Evolutionary conservation across 2,329 filamentous ascomycete species (phyloP).

Genomic region (Penicillium sp.): DNA sequence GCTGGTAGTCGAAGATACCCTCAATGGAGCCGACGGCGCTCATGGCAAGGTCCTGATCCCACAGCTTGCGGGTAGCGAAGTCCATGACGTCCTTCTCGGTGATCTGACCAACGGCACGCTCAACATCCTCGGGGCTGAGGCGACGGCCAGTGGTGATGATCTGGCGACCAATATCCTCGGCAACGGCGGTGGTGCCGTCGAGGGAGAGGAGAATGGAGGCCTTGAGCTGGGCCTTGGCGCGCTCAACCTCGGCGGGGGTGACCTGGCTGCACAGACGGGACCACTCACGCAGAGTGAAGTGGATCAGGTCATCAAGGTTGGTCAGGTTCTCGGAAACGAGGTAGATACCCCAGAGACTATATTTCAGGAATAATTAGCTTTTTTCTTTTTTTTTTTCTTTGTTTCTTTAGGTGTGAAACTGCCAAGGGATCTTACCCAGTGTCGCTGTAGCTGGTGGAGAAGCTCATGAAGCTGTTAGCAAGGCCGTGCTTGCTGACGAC

Average conservation of each 20-base stretch:
- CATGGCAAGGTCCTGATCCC: constrained; percentile 95
- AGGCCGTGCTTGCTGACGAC: constrained; percentile 93
- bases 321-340: constrained; percentile 88
- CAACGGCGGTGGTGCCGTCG: constrained; percentile 94
- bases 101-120: constrained; percentile 84
- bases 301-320: constrained; percentile 88
- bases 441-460: constrained; percentile 99
- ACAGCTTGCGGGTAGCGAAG: constrained; percentile 91
- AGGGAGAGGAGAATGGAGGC: constrained; percentile 95
- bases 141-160: constrained; percentile 95
- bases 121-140: constrained; percentile 88
- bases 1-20: constrained; percentile 61
- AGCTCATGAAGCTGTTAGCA: constrained; percentile 99
- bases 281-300: constrained; percentile 99
- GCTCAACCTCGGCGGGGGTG: constrained; percentile 87
- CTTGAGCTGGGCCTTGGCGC: constrained; percentile 98
- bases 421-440: constrained; percentile 71
- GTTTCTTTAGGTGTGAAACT: too few species aligned
- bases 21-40: constrained; percentile 92
- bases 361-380: neutral
- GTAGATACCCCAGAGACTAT: constrained; percentile 99
- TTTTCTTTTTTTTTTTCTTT: too few species aligned
- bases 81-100: constrained; percentile 96
- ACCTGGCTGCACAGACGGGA: constrained; percentile 89
- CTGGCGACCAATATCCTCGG: constrained; percentile 98